These are phyloP conservation scores for Lactarius quietus DNA, from an alignment of 768 basidiomycete species.

Conservation along the genomic window DNA sequence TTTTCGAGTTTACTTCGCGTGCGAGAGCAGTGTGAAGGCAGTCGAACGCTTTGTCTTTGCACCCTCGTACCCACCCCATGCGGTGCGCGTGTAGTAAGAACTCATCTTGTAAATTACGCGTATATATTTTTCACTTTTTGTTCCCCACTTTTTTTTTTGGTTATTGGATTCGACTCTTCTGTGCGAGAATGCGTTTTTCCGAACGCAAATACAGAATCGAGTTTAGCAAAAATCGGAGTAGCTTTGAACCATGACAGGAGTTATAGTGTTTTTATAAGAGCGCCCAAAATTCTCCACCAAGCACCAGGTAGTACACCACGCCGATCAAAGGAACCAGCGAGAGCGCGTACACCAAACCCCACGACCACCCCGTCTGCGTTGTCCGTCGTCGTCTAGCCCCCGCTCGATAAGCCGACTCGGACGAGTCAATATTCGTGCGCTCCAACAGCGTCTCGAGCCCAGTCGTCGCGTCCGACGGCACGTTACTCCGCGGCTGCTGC, in stretches of 20 bases:
- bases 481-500: neutral
- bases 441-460: conserved; percentile 24
- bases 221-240: no score
- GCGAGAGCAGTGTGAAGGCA: conserved; percentile 4
- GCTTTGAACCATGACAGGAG: no score
- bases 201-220: neutral
- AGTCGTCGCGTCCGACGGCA: conserved; percentile 12
- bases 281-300: neutral
- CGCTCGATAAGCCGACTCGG: neutral
- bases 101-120: conserved; percentile 1
- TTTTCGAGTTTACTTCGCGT: conserved; percentile 14
- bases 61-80: conserved; percentile 11
- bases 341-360: conserved; percentile 14
- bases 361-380: conserved; percentile 1
- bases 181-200: neutral
- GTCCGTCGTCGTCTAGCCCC: neutral
- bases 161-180: neutral
- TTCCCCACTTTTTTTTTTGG: neutral
- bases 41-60: neutral
- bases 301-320: conserved; percentile 12
- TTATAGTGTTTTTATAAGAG: neutral
- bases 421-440: conserved; percentile 20
- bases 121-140: conserved; percentile 10
- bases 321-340: conserved; percentile 16
- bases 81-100: conserved; percentile 17